These are phyloP conservation scores for Aureobasidium leucospermi DNA, from an alignment of 2,329 filamentous ascomycete species.

Conservation along the genomic window DNA sequence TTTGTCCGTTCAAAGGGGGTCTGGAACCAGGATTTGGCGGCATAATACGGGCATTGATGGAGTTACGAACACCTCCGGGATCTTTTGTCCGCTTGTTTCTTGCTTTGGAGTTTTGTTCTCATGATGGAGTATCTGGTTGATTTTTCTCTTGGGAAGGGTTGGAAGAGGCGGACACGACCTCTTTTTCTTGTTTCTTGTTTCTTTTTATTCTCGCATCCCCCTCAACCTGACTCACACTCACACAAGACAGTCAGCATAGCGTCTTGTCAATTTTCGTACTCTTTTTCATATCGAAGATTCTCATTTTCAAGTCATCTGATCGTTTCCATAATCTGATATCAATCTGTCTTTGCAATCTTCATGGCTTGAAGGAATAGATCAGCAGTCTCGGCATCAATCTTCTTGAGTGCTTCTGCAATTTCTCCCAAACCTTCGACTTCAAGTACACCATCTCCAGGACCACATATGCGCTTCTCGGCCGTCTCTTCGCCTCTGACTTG, in stretches of 20 bases:
- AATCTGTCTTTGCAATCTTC: constrained; percentile 16
- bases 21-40: background rate
- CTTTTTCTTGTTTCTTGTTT: background rate
- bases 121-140: constrained; percentile 7
- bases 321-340: background rate
- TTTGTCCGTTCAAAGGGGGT: background rate
- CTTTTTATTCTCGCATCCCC: background rate
- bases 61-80: constrained; percentile 6
- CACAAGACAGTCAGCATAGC: background rate
- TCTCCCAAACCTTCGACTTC: constrained; percentile 17
- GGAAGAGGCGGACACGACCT: background rate
- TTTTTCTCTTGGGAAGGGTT: background rate
- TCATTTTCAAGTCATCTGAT: background rate
- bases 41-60: constrained; percentile 12
- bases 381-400: constrained; percentile 6
- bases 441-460: constrained; percentile 9
- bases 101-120: background rate
- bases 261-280: constrained; percentile 7
- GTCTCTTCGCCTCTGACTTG: constrained; percentile 16
- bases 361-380: constrained; percentile 17
- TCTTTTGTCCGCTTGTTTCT: constrained; percentile 2
- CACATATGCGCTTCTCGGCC: background rate
- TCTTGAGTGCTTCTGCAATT: constrained; percentile 12
- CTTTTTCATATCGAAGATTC: background rate
- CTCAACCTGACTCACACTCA: background rate